Evolutionary conservation across 164 flowering plant genomes (phyloP).

Genomic region (Vitis rotundifolia): DNA sequence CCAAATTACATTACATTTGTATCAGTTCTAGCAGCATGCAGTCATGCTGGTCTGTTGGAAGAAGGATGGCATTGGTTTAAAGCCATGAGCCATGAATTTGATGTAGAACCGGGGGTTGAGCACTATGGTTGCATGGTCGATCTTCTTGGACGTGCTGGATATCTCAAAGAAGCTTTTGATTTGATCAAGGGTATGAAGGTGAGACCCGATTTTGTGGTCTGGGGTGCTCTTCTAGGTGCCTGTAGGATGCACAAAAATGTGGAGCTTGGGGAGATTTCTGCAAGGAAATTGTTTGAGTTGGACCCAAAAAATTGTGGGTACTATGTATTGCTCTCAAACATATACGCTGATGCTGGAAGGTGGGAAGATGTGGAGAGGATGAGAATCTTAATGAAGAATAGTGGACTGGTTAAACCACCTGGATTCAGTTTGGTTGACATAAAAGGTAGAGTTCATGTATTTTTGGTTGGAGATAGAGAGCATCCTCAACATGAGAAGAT

Average conservation of each 20-base stretch:
- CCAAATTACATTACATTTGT: constrained; percentile 84
- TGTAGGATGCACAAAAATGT: constrained; percentile 83
- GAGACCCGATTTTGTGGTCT: constrained; percentile 72
- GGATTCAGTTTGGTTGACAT: constrained; percentile 82
- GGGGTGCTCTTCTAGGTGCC: constrained; percentile 87
- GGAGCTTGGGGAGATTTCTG: constrained; percentile 76
- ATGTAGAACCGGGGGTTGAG: constrained; percentile 70
- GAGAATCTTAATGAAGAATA: constrained; percentile 53
- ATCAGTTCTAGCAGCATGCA: constrained; percentile 81
- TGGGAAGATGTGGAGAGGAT: constrained; percentile 77
- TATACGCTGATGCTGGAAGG: constrained; percentile 87
- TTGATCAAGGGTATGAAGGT: constrained; percentile 66
- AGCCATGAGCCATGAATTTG: constrained; percentile 53
- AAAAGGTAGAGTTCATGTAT: constrained; percentile 73
- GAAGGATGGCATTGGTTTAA: constrained; percentile 82
- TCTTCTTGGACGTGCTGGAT: constrained; percentile 82
- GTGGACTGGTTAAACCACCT: constrained; percentile 65
- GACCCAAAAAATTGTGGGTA: constrained; percentile 81
- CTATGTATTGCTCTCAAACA: constrained; percentile 74
- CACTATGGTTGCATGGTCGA: constrained; percentile 92
- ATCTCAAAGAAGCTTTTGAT: constrained; percentile 57
- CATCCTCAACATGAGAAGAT: constrained; percentile 72
- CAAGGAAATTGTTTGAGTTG: constrained; percentile 64
- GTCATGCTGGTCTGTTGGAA: constrained; percentile 75
- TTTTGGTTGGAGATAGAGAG: constrained; percentile 75